Base-by-base conservation (phyloP, 768 basidiomycete species). In the Psilocybe tampanensis region DNA sequence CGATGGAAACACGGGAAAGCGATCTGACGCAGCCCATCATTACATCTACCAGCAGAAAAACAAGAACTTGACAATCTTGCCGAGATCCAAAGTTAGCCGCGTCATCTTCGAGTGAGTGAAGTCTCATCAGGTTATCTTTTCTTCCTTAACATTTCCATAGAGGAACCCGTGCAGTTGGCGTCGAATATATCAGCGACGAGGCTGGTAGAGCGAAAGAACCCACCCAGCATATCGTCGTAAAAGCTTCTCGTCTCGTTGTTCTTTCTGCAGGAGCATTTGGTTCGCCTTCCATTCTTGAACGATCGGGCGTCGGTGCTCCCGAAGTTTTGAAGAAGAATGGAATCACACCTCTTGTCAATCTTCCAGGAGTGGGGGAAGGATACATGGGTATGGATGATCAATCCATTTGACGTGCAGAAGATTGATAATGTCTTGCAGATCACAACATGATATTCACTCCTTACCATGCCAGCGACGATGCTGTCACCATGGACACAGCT, bases 291-390 rank as follows among this genome's bases (percentile, higher is more conserved):
- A 81, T 86, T 24, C 68, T 86, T 13, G 83, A 85, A 58, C 72
- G 83, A 65, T 78, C 58, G 3, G 62, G 92, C 8, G 86, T 94
- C 48, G 91, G 90, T 3, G 74, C 80, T 1, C 58, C 65, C 0
- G 66, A 70, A 1, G 60, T 87, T 39, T 72, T 91, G 34, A 63
- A 76, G 23, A 70, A 70, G 33, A 69, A 80, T 50, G 76, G 75
- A 12, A 79, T 92, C 29, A 60, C 70, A 7, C 73, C 76, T 58
- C 51, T 83, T 33, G 76, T 88, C 13, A 82, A 89, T 51, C 79
- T 91, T 15, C 88, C 89, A 2, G 86, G 86, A 18, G 90, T 94
- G 0, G 90, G 91, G 2, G 84, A 87, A 65, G 83, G 90, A 57
- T 83, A 80, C 49, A 75, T 77, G 60, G 84, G 83, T 80, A 50